Evolutionary conservation across 2,329 filamentous ascomycete species (phyloP), one percentile per base, ranked within the genome.

Genomic region (Byssochlamys sp.): DNA sequence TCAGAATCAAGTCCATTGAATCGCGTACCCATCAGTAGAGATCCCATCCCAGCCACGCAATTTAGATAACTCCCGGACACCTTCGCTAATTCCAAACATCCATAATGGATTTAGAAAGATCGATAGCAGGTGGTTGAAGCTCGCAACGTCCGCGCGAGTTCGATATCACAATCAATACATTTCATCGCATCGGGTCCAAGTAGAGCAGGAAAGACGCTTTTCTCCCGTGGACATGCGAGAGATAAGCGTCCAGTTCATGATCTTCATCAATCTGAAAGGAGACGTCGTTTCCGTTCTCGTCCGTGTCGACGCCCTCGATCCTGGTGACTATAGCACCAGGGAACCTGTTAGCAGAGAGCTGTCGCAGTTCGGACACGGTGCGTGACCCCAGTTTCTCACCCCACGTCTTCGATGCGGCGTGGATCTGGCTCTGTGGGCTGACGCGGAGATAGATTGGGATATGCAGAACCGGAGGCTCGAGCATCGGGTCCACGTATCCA

Each of bases 381-480:
- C 79, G 77, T 1, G 78, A 73, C 9, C 75, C 74, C 53, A 91
- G 71, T 12, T 85, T 85, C 33, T 80, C 82, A 49, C 89, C 81
- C 87, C 88, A 92, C 45, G 75, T 64, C 77, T 80, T 63, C 69
- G 69, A 54, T 69, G 73, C 60, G 68, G 70, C 58, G 67, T 78
- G 59, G 33, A 86, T 76, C 11, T 77, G 79, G 2, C 86, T 88
- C n/a, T 80, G 77, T 0, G 83, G 80, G 62, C 88, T 82, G 4
- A 89, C 78, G n/a, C 86, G 84, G 62, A 91, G 81, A 72, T 85
- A 90, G 11, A 88, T 80, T 2, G 85, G 80, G 49, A 84, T 80
- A 1, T 80, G 65, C 29, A 72, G 55, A 9, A 67, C 25, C 29
- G 62, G 55, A 5, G 68, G 56, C n/a, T 64, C 65, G 27, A 75